Evolutionary conservation across 768 basidiomycete genomes (phyloP), one percentile per base, ranked within the genome.

Genomic region (Mycena rebaudengoi): DNA sequence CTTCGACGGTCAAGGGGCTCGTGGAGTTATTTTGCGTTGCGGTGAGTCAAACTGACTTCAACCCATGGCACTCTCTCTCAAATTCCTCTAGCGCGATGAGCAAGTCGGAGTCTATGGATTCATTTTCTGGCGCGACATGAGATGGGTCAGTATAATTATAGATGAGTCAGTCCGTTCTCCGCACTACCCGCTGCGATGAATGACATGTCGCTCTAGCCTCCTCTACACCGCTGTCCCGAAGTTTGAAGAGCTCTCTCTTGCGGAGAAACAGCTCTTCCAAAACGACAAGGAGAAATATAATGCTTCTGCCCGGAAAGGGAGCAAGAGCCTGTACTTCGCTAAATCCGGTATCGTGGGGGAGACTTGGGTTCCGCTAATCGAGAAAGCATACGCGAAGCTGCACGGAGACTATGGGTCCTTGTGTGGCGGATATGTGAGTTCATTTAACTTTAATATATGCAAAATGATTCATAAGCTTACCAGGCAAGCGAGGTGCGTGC

Each of bases 21-120:
- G 68, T 79, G 16, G 75, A 79, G 49, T 75, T 73, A 58, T 70
- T 76, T 35, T 79, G 78, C 60, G 76, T 78, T 39, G 76, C 72
- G 23, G 73, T 76, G 44, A n/a, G 74, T 62, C 32, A 26, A 8
- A 26, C n/a, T n/a, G n/a, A n/a, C n/a, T n/a, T n/a, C n/a, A n/a
- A n/a, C n/a, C n/a, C n/a, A n/a, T n/a, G n/a, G n/a, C n/a, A n/a
- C n/a, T n/a, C n/a, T n/a, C n/a, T 7, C 33, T 30, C 1, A 37
- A 14, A 50, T 16, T 13, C 44, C 43, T 35, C 1, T 32, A 74
- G 70, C 66, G 72, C 23, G 75, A 78, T 46, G 74, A 77, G 54
- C 26, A 71, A 48, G 68, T 73, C 62, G 76, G 77, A 5, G 73
- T 79, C 5, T 79, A 79, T 50, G 78, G 78, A 11, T 79, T 79